Evolutionary conservation across 2,329 filamentous ascomycete species (phyloP), one percentile per base, ranked within the genome.

Genomic region (Fusarium guadeloupense): DNA sequence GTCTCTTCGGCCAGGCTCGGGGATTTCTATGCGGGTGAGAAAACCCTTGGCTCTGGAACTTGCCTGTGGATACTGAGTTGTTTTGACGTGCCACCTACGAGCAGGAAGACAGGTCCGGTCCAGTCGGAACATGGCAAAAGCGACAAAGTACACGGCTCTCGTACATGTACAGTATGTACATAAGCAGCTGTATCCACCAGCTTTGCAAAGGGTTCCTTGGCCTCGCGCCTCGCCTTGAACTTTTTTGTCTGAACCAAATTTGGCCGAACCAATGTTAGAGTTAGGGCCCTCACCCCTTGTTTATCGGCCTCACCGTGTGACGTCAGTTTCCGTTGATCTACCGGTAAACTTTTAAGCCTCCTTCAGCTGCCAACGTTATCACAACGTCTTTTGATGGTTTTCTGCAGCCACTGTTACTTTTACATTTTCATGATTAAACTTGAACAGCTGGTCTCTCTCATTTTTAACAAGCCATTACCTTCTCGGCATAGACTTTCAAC

Each of bases 261-360:
- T 60, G 48, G 28, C 57, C 57, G 55, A 60, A 43, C 23, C 10
- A 10, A 26, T 26, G 25, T 2, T 7, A 33, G 35, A 20, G 1
- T 38, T 26, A 9, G 31, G 59, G 54, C 59, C 59, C 48, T 59
- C 46, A 42, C 54, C 35, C 26, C 53, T 26, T 41, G 39, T 31
- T 26, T 20, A 12, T 47, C 59, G 59, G 59, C 8, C 14, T 60
- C 59, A n/a, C 59, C 59, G 59, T 44, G 51, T 64, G 48, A 55
- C 49, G 44, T 59, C 54, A 60, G 54, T 58, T 38, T 9, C 30
- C 44, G 14, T 34, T 40, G n/a, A n/a, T n/a, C n/a, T n/a, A n/a
- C 9, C 26, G 20, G 14, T 30, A 14, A 14, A n/a, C n/a, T 26
- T 25, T 48, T 63, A 13, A 63, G 59, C 54, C 59, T 63, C 59